Base-by-base conservation (phyloP, 2,329 filamentous ascomycete species). In the Fusarium sp. region DNA sequence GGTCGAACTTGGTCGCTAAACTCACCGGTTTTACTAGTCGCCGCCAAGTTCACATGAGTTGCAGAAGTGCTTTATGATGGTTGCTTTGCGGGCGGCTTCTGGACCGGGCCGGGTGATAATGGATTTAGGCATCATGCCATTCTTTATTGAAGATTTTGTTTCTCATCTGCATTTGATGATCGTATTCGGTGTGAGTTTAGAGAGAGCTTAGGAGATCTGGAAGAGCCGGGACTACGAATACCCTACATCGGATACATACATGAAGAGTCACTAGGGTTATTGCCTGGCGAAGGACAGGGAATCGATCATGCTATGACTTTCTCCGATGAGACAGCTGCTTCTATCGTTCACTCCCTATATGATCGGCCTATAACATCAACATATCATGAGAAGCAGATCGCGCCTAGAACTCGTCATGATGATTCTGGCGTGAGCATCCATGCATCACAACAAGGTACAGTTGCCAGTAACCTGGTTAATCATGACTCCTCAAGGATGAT, bases 41-140 rank as follows among this genome's bases (percentile, higher is more conserved):
- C 64, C 55, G 52, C 56, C 60, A 64, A 70, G 66, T 70, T 56
- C 35, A 45, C 39, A 16, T 33, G 49, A 49, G 42, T 52, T 42
- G 38, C n/a, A 49, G 61, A 44, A 41, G 39, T 33, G 39, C 38
- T 61, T 35, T 33, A 31, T 54, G 35, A 48, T 48, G 44, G 51
- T 38, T 55, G 39, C 38, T 66, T 29, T 21, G 27, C 38, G 48
- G 31, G 33, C 29, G 46, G 41, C n/a, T 27, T 66, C 65, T 68
- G 48, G 54, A 37, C 48, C 60, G 51, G 25, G 38, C 35, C 18
- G 45, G 31, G 16, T 25, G 33, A 38, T 39, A 31, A 38, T 12
- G 15, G 21, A 9, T 38, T 38, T 18, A 35, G 57, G 66, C 49
- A 67, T 69, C 46, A 33, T 45, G 37, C 54, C 12, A 59, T 56